Percentiles rank a stretch among this genome's conserved stretches.
phyloP scores from a whole-genome alignment of 2,329 filamentous ascomycete species.

The Verticillium nonalfalfae region DNA sequence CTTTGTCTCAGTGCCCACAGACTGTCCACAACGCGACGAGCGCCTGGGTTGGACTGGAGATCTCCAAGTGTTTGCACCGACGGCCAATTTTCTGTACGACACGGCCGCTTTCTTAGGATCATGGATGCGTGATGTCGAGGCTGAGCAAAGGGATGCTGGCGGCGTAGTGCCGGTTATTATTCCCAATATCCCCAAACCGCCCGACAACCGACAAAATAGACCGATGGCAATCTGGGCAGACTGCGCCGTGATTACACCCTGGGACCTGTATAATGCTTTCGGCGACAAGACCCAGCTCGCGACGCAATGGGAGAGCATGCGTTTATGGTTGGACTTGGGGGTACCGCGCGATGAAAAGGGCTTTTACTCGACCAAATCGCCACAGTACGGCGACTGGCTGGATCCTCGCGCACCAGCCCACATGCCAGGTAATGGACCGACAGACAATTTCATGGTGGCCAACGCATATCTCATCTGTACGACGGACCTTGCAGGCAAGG shows the following conservation, averaged over 20 bases:
- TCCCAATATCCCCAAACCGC: slow-evolving; percentile 15
- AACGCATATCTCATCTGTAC: slow-evolving; percentile 3
- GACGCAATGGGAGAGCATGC: slow-evolving; percentile 30
- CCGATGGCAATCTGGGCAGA: slow-evolving; percentile 35
- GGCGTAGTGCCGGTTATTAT: slow-evolving; percentile 22
- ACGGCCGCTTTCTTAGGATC: background rate
- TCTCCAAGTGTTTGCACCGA: background rate
- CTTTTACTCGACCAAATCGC: slow-evolving; percentile 27
- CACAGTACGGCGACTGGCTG: slow-evolving; percentile 25
- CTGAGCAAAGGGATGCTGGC: slow-evolving; percentile 21
- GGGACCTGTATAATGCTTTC: slow-evolving; percentile 29
- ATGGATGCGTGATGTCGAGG: slow-evolving; percentile 1
- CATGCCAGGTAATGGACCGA: slow-evolving; percentile 3
- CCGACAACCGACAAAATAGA: slow-evolving; percentile 16
- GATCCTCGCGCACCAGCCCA: slow-evolving; percentile 3
- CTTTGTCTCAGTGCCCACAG: background rate
- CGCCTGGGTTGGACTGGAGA: slow-evolving; percentile 1
- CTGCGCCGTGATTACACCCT: slow-evolving; percentile 29
- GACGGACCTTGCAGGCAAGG: background rate
- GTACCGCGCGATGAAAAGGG: slow-evolving; percentile 18
- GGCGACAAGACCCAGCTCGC: slow-evolving; percentile 20
- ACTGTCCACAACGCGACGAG: background rate
- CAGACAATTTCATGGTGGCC: slow-evolving; percentile 1
- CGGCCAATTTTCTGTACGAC: background rate
- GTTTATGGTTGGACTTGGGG: slow-evolving; percentile 24